Evolutionary conservation across 495 filamentous ascomycete genomes (phyloP).

Genomic region (Tuber microsphaerosporum): DNA sequence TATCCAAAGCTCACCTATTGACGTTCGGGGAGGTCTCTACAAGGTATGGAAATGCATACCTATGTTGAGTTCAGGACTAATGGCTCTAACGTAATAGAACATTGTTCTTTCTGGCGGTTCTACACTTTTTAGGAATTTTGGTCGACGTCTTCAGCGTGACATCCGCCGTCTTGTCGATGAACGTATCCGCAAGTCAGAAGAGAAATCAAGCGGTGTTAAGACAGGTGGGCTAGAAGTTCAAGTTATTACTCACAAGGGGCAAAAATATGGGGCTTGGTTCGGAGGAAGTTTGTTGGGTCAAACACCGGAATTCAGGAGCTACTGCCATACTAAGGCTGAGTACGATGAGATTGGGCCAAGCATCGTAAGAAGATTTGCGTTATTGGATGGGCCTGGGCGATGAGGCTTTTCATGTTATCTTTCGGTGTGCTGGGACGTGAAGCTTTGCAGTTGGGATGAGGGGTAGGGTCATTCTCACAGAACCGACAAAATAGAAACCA

Average conservation of each 20-base stretch:
- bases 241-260: conserved; percentile 91
- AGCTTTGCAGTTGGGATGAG: background rate
- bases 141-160: conserved; percentile 86
- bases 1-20: conserved; percentile 94
- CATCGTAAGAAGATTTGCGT: conserved; percentile 89
- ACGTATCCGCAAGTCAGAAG: conserved; percentile 81
- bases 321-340: conserved; percentile 95
- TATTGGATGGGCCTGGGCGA: conserved; percentile 83
- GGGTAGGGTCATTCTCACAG: background rate
- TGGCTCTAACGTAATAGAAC: conserved; percentile 49
- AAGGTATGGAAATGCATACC: conserved; percentile 47
- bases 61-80: conserved; percentile 9
- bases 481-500: background rate
- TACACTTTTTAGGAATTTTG: conserved; percentile 96
- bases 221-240: conserved; percentile 86
- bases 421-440: background rate
- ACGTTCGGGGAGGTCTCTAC: conserved; percentile 92
- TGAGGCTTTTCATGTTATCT: conserved; percentile 25
- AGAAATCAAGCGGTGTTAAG: conserved; percentile 73
- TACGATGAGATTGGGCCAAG: conserved; percentile 92
- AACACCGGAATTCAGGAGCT: conserved; percentile 98
- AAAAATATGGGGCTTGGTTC: conserved; percentile 96
- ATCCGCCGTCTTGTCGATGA: conserved; percentile 92
- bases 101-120: conserved; percentile 96
- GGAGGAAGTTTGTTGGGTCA: conserved; percentile 92